A percentile compares a stretch with the other conserved stretches of the same genome.
Evolutionary conservation across 73 alveolate genomes (phyloP).

Genomic region (Stentor coeruleus): DNA sequence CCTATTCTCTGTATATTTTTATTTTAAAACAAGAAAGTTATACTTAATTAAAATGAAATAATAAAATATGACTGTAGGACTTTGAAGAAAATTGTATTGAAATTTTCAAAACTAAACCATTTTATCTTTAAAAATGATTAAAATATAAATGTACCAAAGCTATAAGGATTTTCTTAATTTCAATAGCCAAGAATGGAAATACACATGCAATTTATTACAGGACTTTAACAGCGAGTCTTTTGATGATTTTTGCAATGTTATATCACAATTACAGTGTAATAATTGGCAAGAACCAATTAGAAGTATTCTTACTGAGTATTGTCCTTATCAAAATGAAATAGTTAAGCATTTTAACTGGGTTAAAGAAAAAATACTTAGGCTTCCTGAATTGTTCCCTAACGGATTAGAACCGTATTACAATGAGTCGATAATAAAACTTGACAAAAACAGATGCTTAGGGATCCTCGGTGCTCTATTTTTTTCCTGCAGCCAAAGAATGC

Average conservation of each 20-base stretch:
- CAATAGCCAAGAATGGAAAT: no score
- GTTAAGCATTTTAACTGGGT: neutral
- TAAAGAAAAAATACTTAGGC: neutral
- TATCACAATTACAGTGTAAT: neutral
- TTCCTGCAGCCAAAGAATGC: neutral
- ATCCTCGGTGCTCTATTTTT: neutral
- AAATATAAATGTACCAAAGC: no score
- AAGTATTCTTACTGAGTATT: neutral
- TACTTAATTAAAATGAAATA: no score
- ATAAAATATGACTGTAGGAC: no score
- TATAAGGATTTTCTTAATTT: no score
- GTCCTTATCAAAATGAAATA: neutral
- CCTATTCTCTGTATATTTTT: neutral
- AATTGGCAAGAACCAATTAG: neutral
- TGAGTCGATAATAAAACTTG: neutral
- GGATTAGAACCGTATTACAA: neutral
- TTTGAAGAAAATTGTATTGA: no score
- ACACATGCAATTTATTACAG: no score
- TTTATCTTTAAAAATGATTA: no score
- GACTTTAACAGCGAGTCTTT: no score
- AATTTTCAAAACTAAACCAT: no score
- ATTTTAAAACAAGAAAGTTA: no score
- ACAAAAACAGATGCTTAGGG: neutral
- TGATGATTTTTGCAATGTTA: neutral
- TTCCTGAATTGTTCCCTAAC: neutral